phyloP scores from a whole-genome alignment of 345 rosid species.

The Xanthoceras sorbifolium region DNA sequence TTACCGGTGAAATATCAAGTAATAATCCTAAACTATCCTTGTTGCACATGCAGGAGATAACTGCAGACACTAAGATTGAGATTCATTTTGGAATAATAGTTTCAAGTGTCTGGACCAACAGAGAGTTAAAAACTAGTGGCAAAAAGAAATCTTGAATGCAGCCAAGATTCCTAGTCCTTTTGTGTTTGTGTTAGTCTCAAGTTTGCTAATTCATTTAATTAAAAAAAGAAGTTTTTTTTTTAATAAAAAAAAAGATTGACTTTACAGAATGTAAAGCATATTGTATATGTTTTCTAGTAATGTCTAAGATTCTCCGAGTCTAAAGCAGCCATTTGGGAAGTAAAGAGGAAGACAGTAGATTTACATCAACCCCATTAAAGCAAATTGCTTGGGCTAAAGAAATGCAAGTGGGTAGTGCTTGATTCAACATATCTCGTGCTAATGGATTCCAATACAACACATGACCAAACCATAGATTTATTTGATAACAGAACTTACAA shows the following conservation, averaged over 20 bases:
- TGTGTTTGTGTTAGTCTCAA: too few species aligned
- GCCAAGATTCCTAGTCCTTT: too few species aligned
- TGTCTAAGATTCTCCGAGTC: too few species aligned
- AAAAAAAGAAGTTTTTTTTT: too few species aligned
- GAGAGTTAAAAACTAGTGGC: too few species aligned
- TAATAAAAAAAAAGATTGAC: not conserved
- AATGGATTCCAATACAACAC: not conserved
- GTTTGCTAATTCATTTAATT: too few species aligned
- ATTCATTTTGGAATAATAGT: not conserved
- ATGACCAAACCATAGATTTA: too few species aligned
- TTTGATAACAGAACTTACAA: not conserved
- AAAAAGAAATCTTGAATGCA: too few species aligned
- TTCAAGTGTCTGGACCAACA: too few species aligned
- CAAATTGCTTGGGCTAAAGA: not conserved
- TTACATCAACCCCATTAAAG: not conserved
- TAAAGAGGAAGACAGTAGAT: too few species aligned
- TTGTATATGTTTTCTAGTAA: too few species aligned
- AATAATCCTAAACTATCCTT: not conserved
- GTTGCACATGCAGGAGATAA: slow-evolving; percentile 55
- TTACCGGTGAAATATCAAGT: too few species aligned
- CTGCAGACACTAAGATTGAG: slow-evolving; percentile 67
- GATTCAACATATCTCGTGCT: not conserved
- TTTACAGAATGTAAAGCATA: not conserved
- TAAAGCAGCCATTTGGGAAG: not conserved
- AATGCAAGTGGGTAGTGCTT: not conserved